Base-by-base conservation (phyloP, 179 eudicot species). In the Corrigiola litoralis region DNA sequence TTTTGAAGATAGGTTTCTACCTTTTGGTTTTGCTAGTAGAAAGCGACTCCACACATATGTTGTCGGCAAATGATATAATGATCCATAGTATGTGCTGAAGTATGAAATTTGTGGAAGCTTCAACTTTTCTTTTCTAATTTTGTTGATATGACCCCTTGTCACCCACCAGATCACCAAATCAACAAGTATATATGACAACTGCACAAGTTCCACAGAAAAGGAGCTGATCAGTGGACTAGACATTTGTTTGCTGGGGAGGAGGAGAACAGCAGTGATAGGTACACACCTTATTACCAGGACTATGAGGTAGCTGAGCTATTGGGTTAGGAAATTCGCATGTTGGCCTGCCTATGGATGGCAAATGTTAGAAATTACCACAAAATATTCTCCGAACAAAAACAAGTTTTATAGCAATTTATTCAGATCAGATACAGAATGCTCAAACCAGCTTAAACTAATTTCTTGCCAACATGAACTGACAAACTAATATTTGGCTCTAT, bases 21-120 rank as follows among this genome's bases (percentile, higher is more conserved):
- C 99, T 65, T 77, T 80, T 49, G 99, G 99, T 73, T 94, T 94
- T 21, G 97, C 85, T 55, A 94, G 83, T 53, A 94, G 79, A 79
- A 83, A 85, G 21, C 88, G 96, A 70, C 99, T 94, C 99, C 99
- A 94, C 91, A 94, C 90, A 72, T 94, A 94, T 63, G 87, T 88
- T 13, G 91, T 94, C 44, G 99, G 99, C 50, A 87, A 76, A 76
- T 94, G 96, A 83, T 91, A 73, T 44, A 85, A 70, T n/a, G 99
- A 94, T 49, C 87, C 99, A 52, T 64, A 80, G 72, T 90, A 90
- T 66, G 81, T 82, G 80, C 90, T 91, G 50, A 91, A 88, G 83
- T 88, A 91, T 37, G 95, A 85, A 61, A 94, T 88, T 9, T 96
- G 95, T 77, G 94, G 57, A 72, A 94, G 99, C 64, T 83, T 90